Evolutionary conservation across 768 basidiomycete species (phyloP), one percentile per base, ranked within the genome.

Genomic region (Leccinum boreale): DNA sequence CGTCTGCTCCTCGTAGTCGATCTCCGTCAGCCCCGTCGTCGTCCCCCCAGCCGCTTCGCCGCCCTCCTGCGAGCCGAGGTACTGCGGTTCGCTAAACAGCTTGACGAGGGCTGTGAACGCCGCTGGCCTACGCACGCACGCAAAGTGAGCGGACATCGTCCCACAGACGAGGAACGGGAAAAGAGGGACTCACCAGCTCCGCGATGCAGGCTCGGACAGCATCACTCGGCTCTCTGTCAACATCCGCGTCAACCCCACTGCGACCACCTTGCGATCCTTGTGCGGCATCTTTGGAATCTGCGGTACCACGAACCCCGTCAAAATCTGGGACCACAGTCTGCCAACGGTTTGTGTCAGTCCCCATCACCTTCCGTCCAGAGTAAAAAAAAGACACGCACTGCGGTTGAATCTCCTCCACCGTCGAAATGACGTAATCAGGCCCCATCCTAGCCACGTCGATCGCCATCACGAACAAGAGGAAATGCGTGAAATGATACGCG

Each of bases 1-100:
- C 2, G 82, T 81, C 68, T 91, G 89, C 68, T 98, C 95, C 67
- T 98, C 96, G 59, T 85, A 86, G 69, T 98, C 96, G 48, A 97
- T 85, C 53, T 83, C 84, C 1, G 90, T 90, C 35, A 92, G 67
- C 0, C 83, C 62, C 2, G 36, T 39, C 17, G 36, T 39, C 8
- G 61, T 47, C 7, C 47, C 53, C 2, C 19, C 46, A 0, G 51
- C n/a, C 24, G 45, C 4, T 17, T 52, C 62, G 8, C 19, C 36
- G 10, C 19, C 36, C 3, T 63, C 62, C 45, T 63, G 62, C 36
- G 67, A 70, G 1, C 73, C 62, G 67, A 92, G 80, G 59, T 89
- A 82, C 62, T 92, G 87, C 0, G 90, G 88, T 52, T 93, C 86
- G 54, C 78, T 81, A 71, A 96, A 89, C 2, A 98, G 80, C 62